A percentile compares a stretch with the other conserved stretches of the same genome.
Conservation (phyloP, 129 eudicot species). For the Flaveria robusta region DNA sequence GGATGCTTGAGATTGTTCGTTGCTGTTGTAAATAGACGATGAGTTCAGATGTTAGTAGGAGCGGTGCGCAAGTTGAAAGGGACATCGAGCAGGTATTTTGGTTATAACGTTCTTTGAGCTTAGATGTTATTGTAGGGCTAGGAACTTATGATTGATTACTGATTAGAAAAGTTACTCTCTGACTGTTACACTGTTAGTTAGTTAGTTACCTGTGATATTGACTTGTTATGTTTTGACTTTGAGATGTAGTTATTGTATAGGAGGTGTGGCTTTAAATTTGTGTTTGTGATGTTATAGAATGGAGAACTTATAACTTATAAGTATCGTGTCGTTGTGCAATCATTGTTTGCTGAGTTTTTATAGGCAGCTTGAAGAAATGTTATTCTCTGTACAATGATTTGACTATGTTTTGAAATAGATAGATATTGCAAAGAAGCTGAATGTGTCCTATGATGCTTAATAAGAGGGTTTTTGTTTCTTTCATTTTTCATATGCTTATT, state of each 20-base stretch:
- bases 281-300: conserved; percentile 7
- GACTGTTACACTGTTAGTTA: background rate
- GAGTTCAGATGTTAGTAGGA: conserved; percentile 48
- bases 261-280: background rate
- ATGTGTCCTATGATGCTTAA: background rate
- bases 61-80: conserved; percentile 49
- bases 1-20: background rate
- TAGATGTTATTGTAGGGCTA: background rate
- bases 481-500: background rate
- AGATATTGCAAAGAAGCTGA: background rate
- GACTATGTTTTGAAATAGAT: background rate
- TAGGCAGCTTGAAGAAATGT: background rate
- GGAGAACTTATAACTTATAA: background rate
- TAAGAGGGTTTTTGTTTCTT: background rate
- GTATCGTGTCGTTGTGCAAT: background rate
- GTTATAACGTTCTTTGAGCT: background rate
- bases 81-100: conserved; percentile 48
- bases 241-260: background rate
- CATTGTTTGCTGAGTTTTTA: background rate
- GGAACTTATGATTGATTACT: background rate
- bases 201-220: background rate
- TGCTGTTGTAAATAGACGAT: conserved; percentile 26
- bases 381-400: background rate
- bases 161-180: background rate
- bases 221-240: conserved; percentile 9